A percentile compares a stretch with the other conserved stretches of the same genome.
phyloP scores from a whole-genome alignment of 1,284 basidiomycete genomes.

The Cutaneotrichosporon arboriforme region DNA sequence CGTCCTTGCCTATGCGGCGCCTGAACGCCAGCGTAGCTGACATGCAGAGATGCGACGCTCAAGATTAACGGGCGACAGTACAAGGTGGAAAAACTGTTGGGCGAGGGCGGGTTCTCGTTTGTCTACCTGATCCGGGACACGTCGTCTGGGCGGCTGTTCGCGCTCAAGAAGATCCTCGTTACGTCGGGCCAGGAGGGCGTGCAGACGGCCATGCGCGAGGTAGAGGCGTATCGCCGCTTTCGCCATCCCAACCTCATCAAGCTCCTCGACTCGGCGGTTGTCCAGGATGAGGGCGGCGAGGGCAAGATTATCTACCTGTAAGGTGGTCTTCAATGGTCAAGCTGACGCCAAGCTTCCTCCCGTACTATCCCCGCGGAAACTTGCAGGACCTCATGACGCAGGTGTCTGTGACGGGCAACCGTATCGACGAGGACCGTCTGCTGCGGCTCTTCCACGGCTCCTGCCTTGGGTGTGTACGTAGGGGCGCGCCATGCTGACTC shows the following conservation, averaged over 20 bases:
- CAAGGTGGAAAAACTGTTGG: slow-evolving; percentile 77
- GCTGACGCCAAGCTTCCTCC: slow-evolving; percentile 32
- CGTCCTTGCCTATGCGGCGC: slow-evolving; percentile 6
- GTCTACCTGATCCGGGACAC: slow-evolving; percentile 82
- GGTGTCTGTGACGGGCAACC: slow-evolving; percentile 73
- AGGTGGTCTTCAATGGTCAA: slow-evolving; percentile 5
- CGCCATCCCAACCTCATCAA: slow-evolving; percentile 58
- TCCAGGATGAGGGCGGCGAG: slow-evolving; percentile 72
- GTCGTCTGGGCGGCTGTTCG: slow-evolving; percentile 67
- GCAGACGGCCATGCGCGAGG: slow-evolving; percentile 69
- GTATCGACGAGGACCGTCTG: slow-evolving; percentile 82
- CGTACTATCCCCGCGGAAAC: slow-evolving; percentile 60
- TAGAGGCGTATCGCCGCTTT: slow-evolving; percentile 85
- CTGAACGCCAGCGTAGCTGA: neutral
- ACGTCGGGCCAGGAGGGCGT: slow-evolving; percentile 57
- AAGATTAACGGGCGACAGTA: slow-evolving; percentile 92
- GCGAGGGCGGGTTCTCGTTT: slow-evolving; percentile 92
- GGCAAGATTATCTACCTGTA: slow-evolving; percentile 86
- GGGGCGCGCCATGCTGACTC: slow-evolving; percentile 1
- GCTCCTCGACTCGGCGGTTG: slow-evolving; percentile 73
- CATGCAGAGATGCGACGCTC: slow-evolving; percentile 54
- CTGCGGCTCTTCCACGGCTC: slow-evolving; percentile 86
- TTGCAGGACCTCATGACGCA: slow-evolving; percentile 91
- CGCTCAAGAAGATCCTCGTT: slow-evolving; percentile 91
- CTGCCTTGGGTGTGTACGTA: slow-evolving; percentile 62